phyloP scores from a whole-genome alignment of 768 basidiomycete genomes.

The Suillus alpinus region DNA sequence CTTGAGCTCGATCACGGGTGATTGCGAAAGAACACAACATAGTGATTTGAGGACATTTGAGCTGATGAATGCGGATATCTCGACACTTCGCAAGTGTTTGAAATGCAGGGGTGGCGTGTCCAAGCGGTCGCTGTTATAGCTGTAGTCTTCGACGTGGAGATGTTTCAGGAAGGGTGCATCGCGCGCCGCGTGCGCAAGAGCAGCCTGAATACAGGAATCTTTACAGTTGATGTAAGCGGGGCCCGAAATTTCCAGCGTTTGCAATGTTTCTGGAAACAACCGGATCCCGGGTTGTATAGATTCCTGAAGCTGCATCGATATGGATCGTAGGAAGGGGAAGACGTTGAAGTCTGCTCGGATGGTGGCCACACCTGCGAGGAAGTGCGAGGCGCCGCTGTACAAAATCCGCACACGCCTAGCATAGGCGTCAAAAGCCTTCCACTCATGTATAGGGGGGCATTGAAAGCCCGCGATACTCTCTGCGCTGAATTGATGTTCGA shows the following conservation, averaged over 20 bases:
- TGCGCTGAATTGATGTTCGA: background rate
- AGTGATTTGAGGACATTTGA: background rate
- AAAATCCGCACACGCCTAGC: conserved; percentile 15
- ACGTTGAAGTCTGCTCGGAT: conserved; percentile 9
- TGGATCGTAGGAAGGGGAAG: conserved; percentile 14
- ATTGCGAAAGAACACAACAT: background rate
- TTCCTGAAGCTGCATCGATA: conserved; percentile 12
- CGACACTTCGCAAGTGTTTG: background rate
- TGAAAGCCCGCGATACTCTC: conserved; percentile 7
- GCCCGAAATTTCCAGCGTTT: conserved; percentile 7
- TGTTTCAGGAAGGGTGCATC: conserved; percentile 14
- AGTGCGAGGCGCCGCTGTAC: conserved; percentile 8
- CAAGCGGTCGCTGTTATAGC: background rate
- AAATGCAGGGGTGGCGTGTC: background rate
- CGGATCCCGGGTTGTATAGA: conserved; percentile 10
- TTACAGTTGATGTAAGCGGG: conserved; percentile 11
- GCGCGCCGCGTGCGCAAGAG: conserved; percentile 14
- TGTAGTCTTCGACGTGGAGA: conserved; percentile 5
- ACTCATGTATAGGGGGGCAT: conserved; percentile 14
- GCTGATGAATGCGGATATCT: conserved; percentile 1
- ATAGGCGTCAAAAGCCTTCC: conserved; percentile 15
- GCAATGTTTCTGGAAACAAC: conserved; percentile 17
- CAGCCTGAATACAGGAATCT: conserved; percentile 14
- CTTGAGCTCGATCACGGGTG: conserved; percentile 4
- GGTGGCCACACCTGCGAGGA: conserved; percentile 15